Percentiles rank a stretch among this genome's conserved stretches.
phyloP scores from a whole-genome alignment of 768 basidiomycete species.

The Kwoniella pini region DNA sequence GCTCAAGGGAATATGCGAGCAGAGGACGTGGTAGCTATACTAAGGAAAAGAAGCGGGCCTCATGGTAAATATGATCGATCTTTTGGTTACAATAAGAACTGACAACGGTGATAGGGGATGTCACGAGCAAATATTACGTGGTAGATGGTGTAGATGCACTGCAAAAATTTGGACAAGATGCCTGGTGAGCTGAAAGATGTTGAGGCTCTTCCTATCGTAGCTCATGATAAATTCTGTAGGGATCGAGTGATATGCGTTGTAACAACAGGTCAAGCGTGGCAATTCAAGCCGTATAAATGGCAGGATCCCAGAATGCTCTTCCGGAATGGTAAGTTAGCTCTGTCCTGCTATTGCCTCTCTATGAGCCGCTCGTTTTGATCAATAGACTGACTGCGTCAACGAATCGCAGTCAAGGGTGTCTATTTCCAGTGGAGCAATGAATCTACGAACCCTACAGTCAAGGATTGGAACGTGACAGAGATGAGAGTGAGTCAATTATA shows the following conservation, averaged over 20 bases:
- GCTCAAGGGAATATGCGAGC: conserved; percentile 35
- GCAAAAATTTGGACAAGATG: conserved; percentile 79
- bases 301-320: conserved; percentile 86
- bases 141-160: conserved; percentile 92
- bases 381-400: too few relatives aligned
- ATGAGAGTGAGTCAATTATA: conserved; percentile 65
- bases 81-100: background rate
- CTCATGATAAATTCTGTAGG: conserved; percentile 46
- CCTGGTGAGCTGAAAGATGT: conserved; percentile 62
- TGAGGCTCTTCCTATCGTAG: background rate
- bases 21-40: conserved; percentile 44
- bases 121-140: conserved; percentile 68
- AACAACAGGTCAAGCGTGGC: conserved; percentile 98
- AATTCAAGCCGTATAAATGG: conserved; percentile 97
- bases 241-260: conserved; percentile 95
- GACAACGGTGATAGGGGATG: conserved; percentile 40
- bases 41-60: conserved; percentile 41
- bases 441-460: conserved; percentile 80
- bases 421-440: conserved; percentile 95
- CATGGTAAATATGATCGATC: conserved; percentile 42
- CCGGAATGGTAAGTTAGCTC: conserved; percentile 77
- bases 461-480: conserved; percentile 96
- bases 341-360: too few relatives aligned
- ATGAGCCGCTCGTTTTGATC: too few relatives aligned
- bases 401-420: conserved; percentile 82